phyloP scores from a whole-genome alignment of 2,329 filamentous ascomycete species.

The Colletotrichum coccodes region DNA sequence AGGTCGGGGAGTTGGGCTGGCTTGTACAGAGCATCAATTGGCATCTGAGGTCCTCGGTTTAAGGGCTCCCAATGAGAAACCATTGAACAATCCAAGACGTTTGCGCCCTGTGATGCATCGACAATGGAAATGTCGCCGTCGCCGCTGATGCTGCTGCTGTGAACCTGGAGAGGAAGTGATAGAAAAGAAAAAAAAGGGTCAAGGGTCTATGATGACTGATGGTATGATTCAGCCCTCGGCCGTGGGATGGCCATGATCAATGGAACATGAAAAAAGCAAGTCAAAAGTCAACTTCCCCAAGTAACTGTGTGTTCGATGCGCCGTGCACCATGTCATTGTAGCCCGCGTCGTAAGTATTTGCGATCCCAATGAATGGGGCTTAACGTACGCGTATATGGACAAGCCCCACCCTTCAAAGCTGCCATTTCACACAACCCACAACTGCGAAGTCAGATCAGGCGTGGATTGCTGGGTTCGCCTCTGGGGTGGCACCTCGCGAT shows the following conservation, averaged over 20 bases:
- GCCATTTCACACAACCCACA: no score
- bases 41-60: conserved; percentile 52
- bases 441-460: no score
- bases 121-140: conserved; percentile 11
- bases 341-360: no score
- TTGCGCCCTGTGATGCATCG: conserved; percentile 29
- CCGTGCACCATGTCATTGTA: no score
- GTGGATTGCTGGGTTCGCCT: no score
- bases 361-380: no score
- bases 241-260: conserved; percentile 32
- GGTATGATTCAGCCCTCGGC: conserved; percentile 30
- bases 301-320: background rate
- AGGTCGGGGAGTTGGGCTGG: conserved; percentile 58
- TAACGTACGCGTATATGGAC: no score
- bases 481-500: no score
- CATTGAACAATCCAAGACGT: conserved; percentile 33
- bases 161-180: conserved; percentile 25
- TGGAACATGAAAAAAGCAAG: conserved; percentile 31
- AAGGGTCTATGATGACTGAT: conserved; percentile 30
- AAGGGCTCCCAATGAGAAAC: conserved; percentile 49
- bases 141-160: conserved; percentile 24
- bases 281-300: conserved; percentile 16
- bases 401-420: no score
- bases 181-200: conserved; percentile 1
- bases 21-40: conserved; percentile 59